phyloP scores from a whole-genome alignment of 1,284 basidiomycete species.

The Papiliotrema laurentii region DNA sequence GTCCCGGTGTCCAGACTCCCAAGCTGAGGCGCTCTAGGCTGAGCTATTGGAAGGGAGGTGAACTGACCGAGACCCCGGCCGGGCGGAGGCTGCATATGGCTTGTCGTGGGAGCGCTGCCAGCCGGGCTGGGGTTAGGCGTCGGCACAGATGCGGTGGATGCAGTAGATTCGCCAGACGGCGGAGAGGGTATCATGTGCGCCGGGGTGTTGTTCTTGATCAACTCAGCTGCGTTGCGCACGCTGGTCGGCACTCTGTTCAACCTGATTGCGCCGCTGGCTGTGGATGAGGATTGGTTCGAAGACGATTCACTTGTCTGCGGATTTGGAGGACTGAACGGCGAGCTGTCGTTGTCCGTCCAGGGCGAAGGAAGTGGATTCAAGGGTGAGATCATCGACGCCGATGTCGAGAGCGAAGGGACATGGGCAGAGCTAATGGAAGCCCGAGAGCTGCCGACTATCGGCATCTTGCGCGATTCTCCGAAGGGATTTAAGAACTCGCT shows the following conservation, averaged over 20 bases:
- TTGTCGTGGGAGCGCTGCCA: slow-evolving; percentile 4
- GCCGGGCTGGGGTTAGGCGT: slow-evolving; percentile 32
- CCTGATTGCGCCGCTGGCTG: slow-evolving; percentile 47
- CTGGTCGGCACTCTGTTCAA: slow-evolving; percentile 54
- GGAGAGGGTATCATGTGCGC: slow-evolving; percentile 6
- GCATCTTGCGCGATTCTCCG: slow-evolving; percentile 31
- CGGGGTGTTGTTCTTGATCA: slow-evolving; percentile 36
- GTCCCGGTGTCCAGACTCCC: too few species aligned
- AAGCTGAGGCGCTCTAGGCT: too few species aligned
- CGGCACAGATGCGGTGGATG: slow-evolving; percentile 20
- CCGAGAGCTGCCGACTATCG: slow-evolving; percentile 12
- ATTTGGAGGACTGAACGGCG: slow-evolving; percentile 25
- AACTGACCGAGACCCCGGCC: slow-evolving; percentile 8
- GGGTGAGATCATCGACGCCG: slow-evolving; percentile 46
- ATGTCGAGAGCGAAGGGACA: slow-evolving; percentile 32
- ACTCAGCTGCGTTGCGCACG: slow-evolving; percentile 52
- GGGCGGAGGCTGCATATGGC: slow-evolving; percentile 5
- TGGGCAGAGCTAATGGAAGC: slow-evolving; percentile 5
- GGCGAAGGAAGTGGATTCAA: slow-evolving; percentile 47
- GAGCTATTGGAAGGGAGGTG: slow-evolving; percentile 13
- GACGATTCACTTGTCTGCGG: slow-evolving; percentile 22
- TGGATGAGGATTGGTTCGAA: slow-evolving; percentile 21
- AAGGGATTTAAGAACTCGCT: slow-evolving; percentile 40
- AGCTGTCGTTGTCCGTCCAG: slow-evolving; percentile 32
- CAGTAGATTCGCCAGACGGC: slow-evolving; percentile 8